Evolutionary conservation across 2,329 filamentous ascomycete species (phyloP).

Genomic region (Mollisia scopiformis): DNA sequence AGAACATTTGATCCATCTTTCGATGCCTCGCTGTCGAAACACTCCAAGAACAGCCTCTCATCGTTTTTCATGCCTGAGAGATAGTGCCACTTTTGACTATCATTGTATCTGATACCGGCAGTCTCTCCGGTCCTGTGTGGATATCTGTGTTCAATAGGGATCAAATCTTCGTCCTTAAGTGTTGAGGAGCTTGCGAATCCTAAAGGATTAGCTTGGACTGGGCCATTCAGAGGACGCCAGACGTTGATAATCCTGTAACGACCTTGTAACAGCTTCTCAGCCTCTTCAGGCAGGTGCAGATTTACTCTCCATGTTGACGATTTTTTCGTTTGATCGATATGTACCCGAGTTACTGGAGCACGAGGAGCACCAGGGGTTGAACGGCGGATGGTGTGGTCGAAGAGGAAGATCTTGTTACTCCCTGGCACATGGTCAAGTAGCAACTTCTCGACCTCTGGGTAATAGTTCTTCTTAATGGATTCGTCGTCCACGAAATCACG

Average conservation of each 20-base stretch:
- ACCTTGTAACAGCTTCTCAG: constrained; percentile 64
- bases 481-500: constrained; percentile 69
- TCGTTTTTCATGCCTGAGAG: constrained; percentile 37
- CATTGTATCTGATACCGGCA: constrained; percentile 35
- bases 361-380: constrained; percentile 60
- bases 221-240: constrained; percentile 55
- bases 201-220: constrained; percentile 34
- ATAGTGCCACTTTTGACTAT: constrained; percentile 38
- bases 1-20: constrained; percentile 51
- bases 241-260: constrained; percentile 87
- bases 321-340: constrained; percentile 79
- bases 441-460: constrained; percentile 79
- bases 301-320: constrained; percentile 70
- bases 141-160: constrained; percentile 38
- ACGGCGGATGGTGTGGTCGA: constrained; percentile 88
- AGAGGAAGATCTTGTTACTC: constrained; percentile 69
- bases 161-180: constrained; percentile 34
- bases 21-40: constrained; percentile 43
- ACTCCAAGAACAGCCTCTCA: constrained; percentile 38
- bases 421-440: constrained; percentile 70
- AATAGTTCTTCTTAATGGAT: constrained; percentile 73
- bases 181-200: constrained; percentile 35
- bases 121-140: constrained; percentile 36
- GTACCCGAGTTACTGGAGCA: constrained; percentile 70
- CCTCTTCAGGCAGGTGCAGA: constrained; percentile 67